Evolutionary conservation across 169 alveolate species (phyloP).

Genomic region (Eimeria acervulina): DNA sequence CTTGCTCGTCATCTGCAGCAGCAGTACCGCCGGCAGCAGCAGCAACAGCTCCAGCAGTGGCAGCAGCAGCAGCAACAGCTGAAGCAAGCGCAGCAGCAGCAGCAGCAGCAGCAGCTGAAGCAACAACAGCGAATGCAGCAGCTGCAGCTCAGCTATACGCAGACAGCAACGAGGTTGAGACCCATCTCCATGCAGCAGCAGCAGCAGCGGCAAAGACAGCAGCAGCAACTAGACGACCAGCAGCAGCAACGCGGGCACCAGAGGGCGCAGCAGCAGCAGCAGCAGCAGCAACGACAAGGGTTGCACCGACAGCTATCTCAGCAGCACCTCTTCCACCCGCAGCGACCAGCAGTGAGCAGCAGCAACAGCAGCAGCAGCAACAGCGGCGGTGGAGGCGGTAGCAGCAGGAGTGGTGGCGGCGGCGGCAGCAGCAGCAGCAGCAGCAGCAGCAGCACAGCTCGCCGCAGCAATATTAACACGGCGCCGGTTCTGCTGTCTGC

Average conservation of each 20-base stretch:
- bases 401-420: neutral
- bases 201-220: constrained; percentile 9
- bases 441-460: constrained; percentile 36
- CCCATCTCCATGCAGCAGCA: constrained; percentile 45
- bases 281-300: constrained; percentile 28
- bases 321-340: constrained; percentile 49
- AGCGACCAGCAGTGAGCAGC: constrained; percentile 25
- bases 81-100: constrained; percentile 14
- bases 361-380: constrained; percentile 30
- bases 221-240: neutral
- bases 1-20: constrained; percentile 61
- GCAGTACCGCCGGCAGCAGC: constrained; percentile 52
- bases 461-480: neutral
- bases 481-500: constrained; percentile 3
- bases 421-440: constrained; percentile 21
- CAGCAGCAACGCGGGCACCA: neutral
- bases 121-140: constrained; percentile 27
- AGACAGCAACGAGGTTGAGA: neutral
- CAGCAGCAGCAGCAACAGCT: constrained; percentile 49
- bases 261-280: constrained; percentile 8
- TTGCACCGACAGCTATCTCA: constrained; percentile 1
- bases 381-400: neutral
- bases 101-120: constrained; percentile 44
- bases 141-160: constrained; percentile 17
- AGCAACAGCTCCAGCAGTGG: constrained; percentile 20